Base-by-base conservation (phyloP, 176 grass and related monocot genomes). In the Leersia perrieri region DNA sequence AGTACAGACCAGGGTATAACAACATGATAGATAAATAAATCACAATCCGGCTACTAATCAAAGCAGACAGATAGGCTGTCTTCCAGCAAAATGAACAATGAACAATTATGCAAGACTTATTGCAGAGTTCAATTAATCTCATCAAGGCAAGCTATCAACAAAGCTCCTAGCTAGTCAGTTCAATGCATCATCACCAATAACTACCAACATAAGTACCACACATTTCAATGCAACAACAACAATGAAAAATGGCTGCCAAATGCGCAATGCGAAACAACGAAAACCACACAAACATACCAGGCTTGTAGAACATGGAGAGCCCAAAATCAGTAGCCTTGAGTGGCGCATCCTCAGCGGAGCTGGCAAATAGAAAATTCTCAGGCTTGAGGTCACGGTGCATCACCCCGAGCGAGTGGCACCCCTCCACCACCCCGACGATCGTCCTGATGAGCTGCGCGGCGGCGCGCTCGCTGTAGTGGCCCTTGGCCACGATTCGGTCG, bases 271-370 rank as follows among this genome's bases (percentile, higher is more conserved):
- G 74, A 78, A 74, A 51, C 32, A 69, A 73, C 30, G 36, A 33
- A 66, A 75, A 4, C n/a, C n/a, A 7, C 35, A 38, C 34, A 53
- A 14, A 28, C 82, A 58, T 79, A 93, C 96, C 96, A 5, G 96
- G 96, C 73, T 93, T 99, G 80, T 93, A 91, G 87, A 99, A 99
- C 77, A 99, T 88, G 36, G 96, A 99, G 34, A 99, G 87, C 5
- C 96, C 96, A 39, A 99, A 99, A 70, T 99, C 97, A 28, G 97
- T 99, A 14, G 97, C 91, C 87, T 99, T 99, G 74, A 99, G 87
- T 1, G 91, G 88, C 3, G 97, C 90, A 29, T 99, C 93, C 85
- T 99, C 97, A 0, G 83, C 74, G 3, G 76, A 49, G 85, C 87
- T 94, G 33, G 89, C 47, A 49, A 99, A 94, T 6, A 99, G 89